Evolutionary conservation across 2,329 filamentous ascomycete genomes (phyloP), one percentile per base, ranked within the genome.

Genomic region (Hymenoscyphus infarciens): DNA sequence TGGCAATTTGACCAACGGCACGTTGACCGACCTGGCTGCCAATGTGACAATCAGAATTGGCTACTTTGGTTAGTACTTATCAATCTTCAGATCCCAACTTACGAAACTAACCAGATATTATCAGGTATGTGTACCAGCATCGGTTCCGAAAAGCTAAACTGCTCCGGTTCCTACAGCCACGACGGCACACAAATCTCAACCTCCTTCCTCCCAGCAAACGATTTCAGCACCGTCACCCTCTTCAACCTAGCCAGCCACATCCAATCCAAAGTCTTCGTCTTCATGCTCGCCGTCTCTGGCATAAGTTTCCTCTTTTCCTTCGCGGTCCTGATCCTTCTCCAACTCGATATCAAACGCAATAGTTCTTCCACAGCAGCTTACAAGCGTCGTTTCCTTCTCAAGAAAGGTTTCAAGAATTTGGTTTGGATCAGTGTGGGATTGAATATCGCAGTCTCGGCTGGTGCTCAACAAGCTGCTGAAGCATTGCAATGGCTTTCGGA

Each of bases 201-300:
- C 22, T 38, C 49, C 4, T 60, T 60, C 33, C 45, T 60, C n/a
- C 58, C 42, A 22, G 15, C 27, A 15, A 60, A 60, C 29, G 58
- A 60, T 22, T 55, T 60, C 45, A 60, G 58, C 45, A 60, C 58
- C 29, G 49, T 60, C 3, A 60, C 58, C 8, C 58, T 60, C 58
- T 60, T 49, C 31, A 55, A 54, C 16, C 45, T 60, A 3, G 49
- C 58, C 16, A 25, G 25, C 4, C 58, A 60, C 25, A 60, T 60
- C 19, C 58, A 60, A 54, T 54, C 45, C 25, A 60, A 60, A 38
- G 58, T 60, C n/a, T 60, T 60, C 45, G n/a, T 49, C 45, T 54
- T 35, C 49, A 55, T 55, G 19, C 45, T 60, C n/a, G 27, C 53
- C 13, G 29, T 55, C 29, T 53, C 58, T 2, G 42, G n/a, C n/a